Base-by-base conservation (phyloP, 257 asterid genomes). In the Nicotiana obtusifolia region DNA sequence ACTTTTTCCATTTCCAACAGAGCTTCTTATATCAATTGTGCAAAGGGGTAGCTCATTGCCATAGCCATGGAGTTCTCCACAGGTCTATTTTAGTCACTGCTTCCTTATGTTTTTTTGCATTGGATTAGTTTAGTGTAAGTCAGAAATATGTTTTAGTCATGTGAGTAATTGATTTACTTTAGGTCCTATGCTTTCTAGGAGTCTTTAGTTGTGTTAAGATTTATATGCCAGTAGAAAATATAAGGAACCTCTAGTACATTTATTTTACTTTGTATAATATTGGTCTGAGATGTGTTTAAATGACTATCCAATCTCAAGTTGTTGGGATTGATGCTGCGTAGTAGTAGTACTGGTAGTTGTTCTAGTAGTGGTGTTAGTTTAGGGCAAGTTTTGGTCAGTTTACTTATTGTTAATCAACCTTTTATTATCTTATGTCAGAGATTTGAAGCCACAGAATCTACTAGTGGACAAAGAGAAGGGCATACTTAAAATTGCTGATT, bases 41-140 rank as follows among this genome's bases (percentile, higher is more conserved):
- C 88, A 94, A 91, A 83, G 99, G 99, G 28, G 97, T 93, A 4
- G 89, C 99, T 8, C 98, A 95, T 85, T 93, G 98, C 88, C 99
- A 95, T 87, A 91, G 97, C 82, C 99, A 95, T 60, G 99, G 97
- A 1, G 99, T 92, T 17, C 97, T 95, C 20, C 99, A 95, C 87
- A 90, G 99, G 83, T 80, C 8, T 17, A 66, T 16, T 1, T 33
- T 33, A 16, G 26, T 19, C 15, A 8, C 2, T 5, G 49, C 11
- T 41, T 11, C 11, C 10, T 41, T 41, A 8, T 41, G 11, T 41
- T 41, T 41, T 41, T 41, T 41, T 8, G 49, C 49, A 41, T 8
- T 41, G 11, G 49, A 10, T 8, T 41, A 7, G 49, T 8, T 41
- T 41, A 41, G 49, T 41, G 11, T 8, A 0, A 41, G 49, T 41